Evolutionary conservation across 208 protist species (phyloP), one percentile per base, ranked within the genome.

Genomic region (Phytomonas francai): DNA sequence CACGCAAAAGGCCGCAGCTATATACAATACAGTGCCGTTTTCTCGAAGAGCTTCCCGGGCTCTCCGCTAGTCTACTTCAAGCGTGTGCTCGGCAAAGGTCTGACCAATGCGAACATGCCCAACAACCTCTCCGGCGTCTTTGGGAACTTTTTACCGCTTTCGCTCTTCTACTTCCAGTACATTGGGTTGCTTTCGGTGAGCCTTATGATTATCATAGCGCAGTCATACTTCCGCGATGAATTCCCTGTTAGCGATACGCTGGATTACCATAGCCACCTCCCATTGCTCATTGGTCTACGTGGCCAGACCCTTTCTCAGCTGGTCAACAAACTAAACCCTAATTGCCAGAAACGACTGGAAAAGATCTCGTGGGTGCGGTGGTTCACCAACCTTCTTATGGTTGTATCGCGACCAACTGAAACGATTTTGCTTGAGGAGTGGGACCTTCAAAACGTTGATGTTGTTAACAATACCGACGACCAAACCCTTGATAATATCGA

Each of bases 161-260:
- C 77, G 19, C 79, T 95, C 49, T 93, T 89, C 77, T 95, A 88
- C 75, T 89, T 92, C 68, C 87, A 91, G 80, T 91, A 84, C 70
- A 63, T 71, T 25, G 89, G 89, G 25, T 66, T 93, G 32, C 83
- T 95, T 27, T 90, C 86, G 2, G 87, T 92, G 19, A 76, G 80
- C 73, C 78, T 93, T 67, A 93, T 91, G 87, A 92, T 84, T 22
- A 83, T 84, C 22, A 74, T 92, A 34, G 89, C 89, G 27, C 89
- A 95, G 73, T 76, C 81, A 27, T 95, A 95, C 79, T 85, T 92
- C 67, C 76, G 83, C 29, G 87, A 95, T 72, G 86, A 89, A 54
- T 81, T 80, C 59, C 89, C 89, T 5, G 77, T 92, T 30, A 78
- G 78, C 49, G 89, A 95, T 67, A 87, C 87, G 28, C 63, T 77